Evolutionary conservation across 129 eudicot species (phyloP), one percentile per base, ranked within the genome.

Genomic region (Helichrysum umbraculigerum): DNA sequence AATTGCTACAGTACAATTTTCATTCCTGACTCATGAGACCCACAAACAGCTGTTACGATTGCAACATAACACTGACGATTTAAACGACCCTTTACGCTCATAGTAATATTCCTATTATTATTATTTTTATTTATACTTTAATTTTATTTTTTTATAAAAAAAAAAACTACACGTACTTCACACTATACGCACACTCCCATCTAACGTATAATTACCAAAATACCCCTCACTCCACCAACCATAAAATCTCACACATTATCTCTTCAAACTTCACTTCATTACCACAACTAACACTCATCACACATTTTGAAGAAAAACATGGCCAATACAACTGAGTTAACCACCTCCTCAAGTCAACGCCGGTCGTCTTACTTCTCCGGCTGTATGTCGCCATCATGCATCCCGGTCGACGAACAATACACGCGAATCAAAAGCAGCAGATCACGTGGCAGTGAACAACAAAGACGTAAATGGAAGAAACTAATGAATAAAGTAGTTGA

Each of bases 311-410:
- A 17, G 21, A 32, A 15, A 63, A 63, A 63, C 30, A 63, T 63
- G 68, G 34, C 11, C 28, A 34, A 7, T n/a, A 19, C 60, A 19
- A 54, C 60, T 17, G 60, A 54, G 8, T n/a, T n/a, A 2, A 54
- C n/a, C 30, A 66, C 71, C 8, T 34, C 51, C 30, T 8, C 78
- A 25, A 30, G 68, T 12, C 71, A 34, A 30, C 70, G 62, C 33
- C 79, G 79, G 1, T 75, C 71, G 2, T 75, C 71, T 7, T 75
- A 80, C 85, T 75, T 84, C 57, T 63, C 85, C 69, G 82, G 85
- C n/a, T 90, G 96, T 52, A 90, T 87, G 89, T 90, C 92, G 35
- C 96, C 96, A 63, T 81, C 96, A 37, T 90, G 92, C 71, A 73
- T 90, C 6, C 86, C 86, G 16, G 90, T 81, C 25, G 92, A 85